Conservation (phyloP, 2,329 filamentous ascomycete genomes). For the Fusarium tricinctum region DNA sequence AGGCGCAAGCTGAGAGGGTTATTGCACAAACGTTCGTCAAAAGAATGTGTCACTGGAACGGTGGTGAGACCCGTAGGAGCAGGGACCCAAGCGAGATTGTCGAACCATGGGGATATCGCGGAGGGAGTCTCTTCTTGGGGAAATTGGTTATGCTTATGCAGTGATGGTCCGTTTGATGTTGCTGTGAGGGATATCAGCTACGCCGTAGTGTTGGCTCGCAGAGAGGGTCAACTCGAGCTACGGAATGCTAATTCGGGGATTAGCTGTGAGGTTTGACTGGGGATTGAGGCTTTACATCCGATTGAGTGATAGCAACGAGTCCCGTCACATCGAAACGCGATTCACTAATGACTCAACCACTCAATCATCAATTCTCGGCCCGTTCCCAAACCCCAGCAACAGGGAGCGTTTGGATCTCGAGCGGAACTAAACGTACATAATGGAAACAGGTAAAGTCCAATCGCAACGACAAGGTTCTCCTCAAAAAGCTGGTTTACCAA, state of each 20-base stretch:
- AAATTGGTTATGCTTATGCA: constrained; percentile 1
- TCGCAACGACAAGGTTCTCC: constrained; percentile 36
- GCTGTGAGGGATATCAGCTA: background rate
- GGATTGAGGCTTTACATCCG: constrained; percentile 8
- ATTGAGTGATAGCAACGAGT: background rate
- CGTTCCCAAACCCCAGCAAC: constrained; percentile 5
- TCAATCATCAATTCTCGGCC: constrained; percentile 17
- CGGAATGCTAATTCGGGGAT: background rate
- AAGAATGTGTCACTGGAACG: constrained; percentile 30
- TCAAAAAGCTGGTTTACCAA: constrained; percentile 12
- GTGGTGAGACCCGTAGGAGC: constrained; percentile 8
- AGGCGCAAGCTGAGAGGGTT: background rate
- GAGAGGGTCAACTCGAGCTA: background rate
- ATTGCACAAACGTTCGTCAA: constrained; percentile 40
- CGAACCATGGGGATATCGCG: constrained; percentile 38
- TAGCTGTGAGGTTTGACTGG: background rate
- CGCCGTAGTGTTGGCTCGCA: background rate
- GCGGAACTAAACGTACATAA: constrained; percentile 36
- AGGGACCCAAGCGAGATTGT: constrained; percentile 43
- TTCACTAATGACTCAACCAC: constrained; percentile 2
- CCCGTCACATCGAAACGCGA: background rate
- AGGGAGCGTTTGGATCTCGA: constrained; percentile 9
- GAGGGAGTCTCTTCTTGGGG: constrained; percentile 7
- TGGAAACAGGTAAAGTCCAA: constrained; percentile 20
- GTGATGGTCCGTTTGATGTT: constrained; percentile 10